Conservation (phyloP, 371 early-diverging fungal species). For the Mortierella sp. region DNA sequence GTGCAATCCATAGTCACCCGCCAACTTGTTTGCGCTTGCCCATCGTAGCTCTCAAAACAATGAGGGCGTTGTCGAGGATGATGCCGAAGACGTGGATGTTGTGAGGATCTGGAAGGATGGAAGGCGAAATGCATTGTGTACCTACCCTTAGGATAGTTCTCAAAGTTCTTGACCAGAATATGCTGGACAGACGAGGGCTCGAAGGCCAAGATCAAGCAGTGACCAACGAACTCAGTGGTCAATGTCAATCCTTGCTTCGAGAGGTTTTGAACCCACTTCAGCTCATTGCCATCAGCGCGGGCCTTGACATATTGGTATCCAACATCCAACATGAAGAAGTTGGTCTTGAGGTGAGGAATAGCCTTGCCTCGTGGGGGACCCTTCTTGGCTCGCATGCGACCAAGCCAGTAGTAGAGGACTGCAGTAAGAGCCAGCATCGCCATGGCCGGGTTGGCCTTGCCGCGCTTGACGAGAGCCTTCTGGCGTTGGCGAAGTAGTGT, state of each 20-base stretch:
- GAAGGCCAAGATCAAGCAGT: conserved; percentile 44
- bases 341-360: conserved; percentile 34
- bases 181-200: conserved; percentile 54
- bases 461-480: conserved; percentile 38
- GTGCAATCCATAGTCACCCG: background rate
- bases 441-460: conserved; percentile 52
- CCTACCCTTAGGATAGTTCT: conserved; percentile 54
- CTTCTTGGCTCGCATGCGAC: conserved; percentile 49
- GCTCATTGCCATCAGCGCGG: conserved; percentile 31
- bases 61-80: too few relatives aligned
- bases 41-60: background rate
- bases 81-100: too few relatives aligned
- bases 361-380: conserved; percentile 43
- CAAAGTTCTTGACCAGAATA: conserved; percentile 56
- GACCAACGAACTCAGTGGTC: conserved; percentile 45
- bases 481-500: conserved; percentile 50
- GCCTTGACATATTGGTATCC: conserved; percentile 32
- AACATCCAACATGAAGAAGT: conserved; percentile 41
- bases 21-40: too few relatives aligned
- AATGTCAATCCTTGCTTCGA: conserved; percentile 46
- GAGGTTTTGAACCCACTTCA: conserved; percentile 43
- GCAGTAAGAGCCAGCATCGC: conserved; percentile 51
- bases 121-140: background rate
- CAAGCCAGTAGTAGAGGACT: conserved; percentile 50
- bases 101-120: background rate